phyloP scores from a whole-genome alignment of 2,329 filamentous ascomycete species.

The Lachnellula occidentalis region DNA sequence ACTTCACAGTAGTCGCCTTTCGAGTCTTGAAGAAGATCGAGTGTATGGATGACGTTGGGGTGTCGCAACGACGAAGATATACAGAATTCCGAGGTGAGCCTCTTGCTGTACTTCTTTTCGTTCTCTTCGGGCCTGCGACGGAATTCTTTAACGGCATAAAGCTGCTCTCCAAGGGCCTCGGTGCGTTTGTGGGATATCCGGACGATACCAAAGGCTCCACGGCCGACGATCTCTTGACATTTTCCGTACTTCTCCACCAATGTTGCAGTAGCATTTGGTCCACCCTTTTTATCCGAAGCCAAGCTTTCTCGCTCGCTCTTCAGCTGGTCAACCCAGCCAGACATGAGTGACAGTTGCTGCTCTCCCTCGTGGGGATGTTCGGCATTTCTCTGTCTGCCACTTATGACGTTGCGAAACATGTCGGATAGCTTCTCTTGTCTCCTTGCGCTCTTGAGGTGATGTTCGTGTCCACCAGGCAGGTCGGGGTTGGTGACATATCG shows the following conservation, averaged over 20 bases:
- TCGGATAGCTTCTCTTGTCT: conserved; percentile 92
- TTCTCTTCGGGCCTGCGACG: conserved; percentile 90
- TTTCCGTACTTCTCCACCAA: conserved; percentile 97
- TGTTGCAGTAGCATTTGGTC: conserved; percentile 67
- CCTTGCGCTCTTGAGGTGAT: conserved; percentile 82
- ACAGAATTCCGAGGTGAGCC: conserved; percentile 94
- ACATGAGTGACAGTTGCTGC: conserved; percentile 85
- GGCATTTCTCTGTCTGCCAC: conserved; percentile 73
- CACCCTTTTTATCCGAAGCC: conserved; percentile 70
- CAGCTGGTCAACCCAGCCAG: conserved; percentile 91
- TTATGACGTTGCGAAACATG: conserved; percentile 79
- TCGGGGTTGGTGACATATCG: conserved; percentile 49
- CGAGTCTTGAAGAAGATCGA: conserved; percentile 89
- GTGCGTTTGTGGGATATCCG: conserved; percentile 95
- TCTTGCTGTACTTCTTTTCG: conserved; percentile 96
- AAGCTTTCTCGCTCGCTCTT: conserved; percentile 78
- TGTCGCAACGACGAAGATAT: conserved; percentile 96
- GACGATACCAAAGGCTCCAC: conserved; percentile 95
- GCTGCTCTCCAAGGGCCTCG: conserved; percentile 74
- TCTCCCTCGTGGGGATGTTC: conserved; percentile 55
- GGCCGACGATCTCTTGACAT: conserved; percentile 93
- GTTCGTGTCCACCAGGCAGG: conserved; percentile 68
- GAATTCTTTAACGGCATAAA: conserved; percentile 98
- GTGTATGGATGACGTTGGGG: conserved; percentile 95
- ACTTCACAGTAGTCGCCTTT: conserved; percentile 99